These are phyloP conservation scores for Nigrospora osmanthi DNA, from an alignment of 2,329 filamentous ascomycete genomes.

Conservation along the genomic window DNA sequence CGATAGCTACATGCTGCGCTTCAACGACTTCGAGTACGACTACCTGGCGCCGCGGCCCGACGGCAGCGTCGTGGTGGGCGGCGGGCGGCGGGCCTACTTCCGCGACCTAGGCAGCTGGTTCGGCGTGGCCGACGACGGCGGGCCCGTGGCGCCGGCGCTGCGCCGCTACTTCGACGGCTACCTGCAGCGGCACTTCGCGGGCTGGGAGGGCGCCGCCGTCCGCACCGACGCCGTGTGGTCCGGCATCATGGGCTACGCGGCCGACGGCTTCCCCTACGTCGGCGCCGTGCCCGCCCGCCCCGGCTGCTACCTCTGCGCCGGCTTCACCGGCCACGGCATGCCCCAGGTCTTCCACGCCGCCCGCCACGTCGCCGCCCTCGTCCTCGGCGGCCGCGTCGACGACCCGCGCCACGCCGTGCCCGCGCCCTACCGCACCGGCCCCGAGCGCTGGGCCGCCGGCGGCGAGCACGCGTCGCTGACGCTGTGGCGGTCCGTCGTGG, in stretches of 20 bases:
- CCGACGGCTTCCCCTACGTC: conserved; percentile 14
- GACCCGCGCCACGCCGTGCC: not conserved
- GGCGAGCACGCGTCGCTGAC: not conserved
- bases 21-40: conserved; percentile 12
- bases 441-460: not conserved
- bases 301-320: conserved; percentile 26
- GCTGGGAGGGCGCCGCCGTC: conserved; percentile 35
- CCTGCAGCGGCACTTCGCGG: conserved; percentile 35
- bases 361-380: conserved; percentile 19
- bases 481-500: not conserved
- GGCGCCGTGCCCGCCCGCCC: conserved; percentile 24
- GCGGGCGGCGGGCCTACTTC: conserved; percentile 25
- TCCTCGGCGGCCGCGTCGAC: not conserved
- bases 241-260: conserved; percentile 17
- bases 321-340: conserved; percentile 36
- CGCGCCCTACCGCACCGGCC: not conserved
- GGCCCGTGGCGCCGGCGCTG: conserved; percentile 27
- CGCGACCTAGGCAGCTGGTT: conserved; percentile 29
- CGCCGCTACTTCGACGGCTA: conserved; percentile 33
- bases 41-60: conserved; percentile 32
- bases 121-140: conserved; percentile 31
- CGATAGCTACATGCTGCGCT: conserved; percentile 13
- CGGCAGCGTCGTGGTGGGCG: conserved; percentile 34
- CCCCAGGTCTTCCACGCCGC: conserved; percentile 24
- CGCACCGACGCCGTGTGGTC: conserved; percentile 30